A percentile compares a stretch with the other conserved stretches of the same genome.
Evolutionary conservation across 441 rosid species (phyloP).

Genomic region (Gossypium trilobum): DNA sequence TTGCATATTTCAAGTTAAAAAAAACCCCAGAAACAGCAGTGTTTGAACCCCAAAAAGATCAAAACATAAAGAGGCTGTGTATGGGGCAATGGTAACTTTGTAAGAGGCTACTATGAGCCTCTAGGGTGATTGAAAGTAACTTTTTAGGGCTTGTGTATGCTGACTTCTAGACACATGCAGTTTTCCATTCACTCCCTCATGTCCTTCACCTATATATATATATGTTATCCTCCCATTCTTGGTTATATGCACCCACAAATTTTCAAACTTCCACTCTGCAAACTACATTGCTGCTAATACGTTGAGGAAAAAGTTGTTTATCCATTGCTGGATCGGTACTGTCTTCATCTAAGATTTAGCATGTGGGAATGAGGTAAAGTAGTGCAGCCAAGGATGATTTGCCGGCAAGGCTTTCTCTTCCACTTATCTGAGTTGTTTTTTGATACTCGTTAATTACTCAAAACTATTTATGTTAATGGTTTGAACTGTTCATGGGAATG

Average conservation of each 20-base stretch:
- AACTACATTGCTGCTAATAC: neutral
- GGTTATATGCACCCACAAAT: neutral
- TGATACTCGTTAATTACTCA: neutral
- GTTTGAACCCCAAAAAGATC: neutral
- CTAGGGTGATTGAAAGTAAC: neutral
- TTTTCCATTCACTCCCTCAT: neutral
- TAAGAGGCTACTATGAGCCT: neutral
- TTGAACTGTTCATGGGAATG: neutral
- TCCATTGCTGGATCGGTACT: neutral
- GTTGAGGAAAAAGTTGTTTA: neutral
- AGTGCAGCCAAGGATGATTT: conserved; percentile 52
- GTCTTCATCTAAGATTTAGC: conserved; percentile 26
- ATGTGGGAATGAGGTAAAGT: conserved; percentile 25
- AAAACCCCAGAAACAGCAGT: neutral
- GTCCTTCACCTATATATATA: neutral
- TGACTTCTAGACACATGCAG: conserved; percentile 6
- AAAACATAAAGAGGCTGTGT: neutral
- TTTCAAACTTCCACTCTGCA: neutral
- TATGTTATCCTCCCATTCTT: neutral
- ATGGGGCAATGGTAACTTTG: neutral
- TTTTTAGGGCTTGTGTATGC: neutral
- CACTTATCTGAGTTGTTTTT: neutral
- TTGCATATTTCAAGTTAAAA: neutral
- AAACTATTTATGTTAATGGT: neutral
- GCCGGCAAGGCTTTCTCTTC: conserved; percentile 22